Base-by-base conservation (phyloP, 192 early-diverging fungal species). In the Coemansia sp. region DNA sequence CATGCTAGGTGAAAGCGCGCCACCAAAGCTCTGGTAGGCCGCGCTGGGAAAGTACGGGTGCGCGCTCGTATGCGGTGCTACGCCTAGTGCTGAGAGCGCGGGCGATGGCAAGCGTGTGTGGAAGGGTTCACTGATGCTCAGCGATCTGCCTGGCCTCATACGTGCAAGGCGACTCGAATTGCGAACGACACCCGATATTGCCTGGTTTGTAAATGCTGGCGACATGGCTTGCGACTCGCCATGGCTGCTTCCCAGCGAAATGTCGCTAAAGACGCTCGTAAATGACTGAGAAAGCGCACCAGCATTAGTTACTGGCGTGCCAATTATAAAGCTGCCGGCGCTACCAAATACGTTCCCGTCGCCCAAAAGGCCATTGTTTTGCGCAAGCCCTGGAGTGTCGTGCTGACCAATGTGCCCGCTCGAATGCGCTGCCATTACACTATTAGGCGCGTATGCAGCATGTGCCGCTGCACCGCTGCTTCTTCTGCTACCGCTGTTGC, bases 101-200 rank as follows among this genome's bases (percentile, higher is more conserved):
- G 76, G 70, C 46, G 74, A 72, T 32, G 74, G 67, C 61, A 70
- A 66, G 45, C 70, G 78, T 7, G 70, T 61, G 39, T 67, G 63
- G 44, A 36, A 51, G 11, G 68, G 70, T 38, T 69, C 74, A 60
- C 67, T 48, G 45, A 64, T 66, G 71, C 78, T 76, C 29, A 76
- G 63, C 27, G 78, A 73, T 15, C 78, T 31, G 58, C 68, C 58
- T 9, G 64, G 39, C 36, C 78, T 73, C 69, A 72, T 53, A 12
- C 58, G 57, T 15, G 73, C 60, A 11, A 66, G 31, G 3, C 62
- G 69, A 31, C 42, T 50, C 1, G 68, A 60, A n/a, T 55, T 63
- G 46, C 36, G 50, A 50, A 73, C 42, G 14, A 45, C 38, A 5
- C 61, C 66, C 21, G 53, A 25, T 11, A 21, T 9, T n/a, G 64